phyloP scores from a whole-genome alignment of 2,329 filamentous ascomycete genomes.

The Aspergillus pseudoterreus region DNA sequence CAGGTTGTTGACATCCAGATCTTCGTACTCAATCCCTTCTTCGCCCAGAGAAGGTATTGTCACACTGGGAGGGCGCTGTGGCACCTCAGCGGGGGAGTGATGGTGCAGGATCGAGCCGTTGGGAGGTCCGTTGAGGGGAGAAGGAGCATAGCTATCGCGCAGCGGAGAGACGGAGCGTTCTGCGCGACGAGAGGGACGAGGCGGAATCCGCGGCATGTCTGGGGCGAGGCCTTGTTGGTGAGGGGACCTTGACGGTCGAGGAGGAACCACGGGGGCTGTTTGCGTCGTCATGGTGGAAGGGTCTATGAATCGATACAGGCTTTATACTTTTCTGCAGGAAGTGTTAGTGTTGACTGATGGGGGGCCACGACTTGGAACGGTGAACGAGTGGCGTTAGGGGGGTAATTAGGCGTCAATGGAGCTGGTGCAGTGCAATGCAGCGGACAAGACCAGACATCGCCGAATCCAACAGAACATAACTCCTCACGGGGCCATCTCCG shows the following conservation, averaged over 20 bases:
- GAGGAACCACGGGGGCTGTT: constrained; percentile 57
- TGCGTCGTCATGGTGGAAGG: constrained; percentile 36
- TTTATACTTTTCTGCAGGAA: background rate
- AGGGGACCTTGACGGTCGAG: constrained; percentile 56
- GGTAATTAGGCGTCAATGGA: background rate
- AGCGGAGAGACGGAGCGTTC: constrained; percentile 75
- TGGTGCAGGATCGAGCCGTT: constrained; percentile 38
- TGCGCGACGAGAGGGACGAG: constrained; percentile 65
- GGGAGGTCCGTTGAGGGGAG: constrained; percentile 72
- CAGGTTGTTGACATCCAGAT: constrained; percentile 46
- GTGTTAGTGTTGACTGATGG: background rate
- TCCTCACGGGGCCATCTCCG: background rate
- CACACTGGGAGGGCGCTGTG: constrained; percentile 68
- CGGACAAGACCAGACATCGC: background rate
- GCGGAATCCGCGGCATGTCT: constrained; percentile 69
- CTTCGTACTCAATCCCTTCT: constrained; percentile 85
- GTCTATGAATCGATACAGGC: background rate
- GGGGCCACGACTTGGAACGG: background rate
- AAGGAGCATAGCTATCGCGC: constrained; percentile 75
- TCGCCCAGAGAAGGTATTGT: constrained; percentile 81
- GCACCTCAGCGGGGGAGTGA: constrained; percentile 33
- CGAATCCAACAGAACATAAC: no score
- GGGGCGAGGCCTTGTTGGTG: constrained; percentile 42
- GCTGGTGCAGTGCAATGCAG: background rate
- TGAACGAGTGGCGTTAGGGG: background rate